Percentiles rank a stretch among this genome's conserved stretches.
Conservation (phyloP, 139 green algal genomes). For the Penium margaritaceum region DNA sequence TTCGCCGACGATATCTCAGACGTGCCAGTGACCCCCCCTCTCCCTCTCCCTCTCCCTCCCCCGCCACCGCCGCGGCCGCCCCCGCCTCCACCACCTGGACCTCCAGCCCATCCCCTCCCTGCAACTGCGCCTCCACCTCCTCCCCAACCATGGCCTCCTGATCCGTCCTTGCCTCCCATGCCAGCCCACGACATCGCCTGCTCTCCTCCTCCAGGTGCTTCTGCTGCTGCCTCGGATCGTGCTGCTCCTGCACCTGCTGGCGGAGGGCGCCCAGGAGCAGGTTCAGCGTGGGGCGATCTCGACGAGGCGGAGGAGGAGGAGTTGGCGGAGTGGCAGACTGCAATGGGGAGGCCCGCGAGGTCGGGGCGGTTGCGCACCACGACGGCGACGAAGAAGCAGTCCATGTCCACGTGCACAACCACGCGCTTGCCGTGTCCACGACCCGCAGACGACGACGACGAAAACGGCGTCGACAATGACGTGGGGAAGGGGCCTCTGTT, state of each 20-base stretch:
- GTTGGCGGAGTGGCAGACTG: slow-evolving; percentile 73
- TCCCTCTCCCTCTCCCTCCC: too few relatives aligned
- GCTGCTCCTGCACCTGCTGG: too few relatives aligned
- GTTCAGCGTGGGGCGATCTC: too few relatives aligned
- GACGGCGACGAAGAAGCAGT: slow-evolving; percentile 90
- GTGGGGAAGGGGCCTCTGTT: too few relatives aligned
- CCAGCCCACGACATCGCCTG: too few relatives aligned
- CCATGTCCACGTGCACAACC: slow-evolving; percentile 91
- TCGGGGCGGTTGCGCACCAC: slow-evolving; percentile 18
- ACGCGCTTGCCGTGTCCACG: too few relatives aligned
- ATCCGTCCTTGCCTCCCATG: neutral
- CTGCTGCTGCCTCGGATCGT: neutral
- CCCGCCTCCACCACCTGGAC: neutral
- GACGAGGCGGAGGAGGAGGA: neutral
- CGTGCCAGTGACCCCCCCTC: too few relatives aligned
- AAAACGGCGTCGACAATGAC: too few relatives aligned
- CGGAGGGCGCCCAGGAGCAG: too few relatives aligned
- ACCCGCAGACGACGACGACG: too few relatives aligned
- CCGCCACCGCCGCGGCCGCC: neutral
- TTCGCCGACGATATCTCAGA: slow-evolving; percentile 82
- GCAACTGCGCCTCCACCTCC: neutral
- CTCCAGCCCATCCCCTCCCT: neutral
- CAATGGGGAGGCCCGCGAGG: slow-evolving; percentile 53
- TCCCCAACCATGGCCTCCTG: too few relatives aligned
- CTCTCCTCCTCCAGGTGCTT: too few relatives aligned